Conservation (phyloP, 1,284 basidiomycete species). For the Ustilago vetiveriae region DNA sequence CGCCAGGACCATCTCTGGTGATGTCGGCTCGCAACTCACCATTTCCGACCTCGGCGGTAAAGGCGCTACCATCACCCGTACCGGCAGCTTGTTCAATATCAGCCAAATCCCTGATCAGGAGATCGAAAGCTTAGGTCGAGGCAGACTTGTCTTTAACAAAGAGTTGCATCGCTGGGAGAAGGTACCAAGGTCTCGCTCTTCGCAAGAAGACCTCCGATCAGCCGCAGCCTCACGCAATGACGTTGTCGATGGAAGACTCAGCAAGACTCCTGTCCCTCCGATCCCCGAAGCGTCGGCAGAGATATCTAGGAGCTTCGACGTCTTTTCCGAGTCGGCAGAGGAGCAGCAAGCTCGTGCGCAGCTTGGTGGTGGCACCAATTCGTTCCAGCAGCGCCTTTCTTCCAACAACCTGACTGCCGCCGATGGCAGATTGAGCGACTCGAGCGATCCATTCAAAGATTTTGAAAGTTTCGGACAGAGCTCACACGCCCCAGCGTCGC, state of each 20-base stretch:
- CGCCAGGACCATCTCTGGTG: slow-evolving; percentile 32
- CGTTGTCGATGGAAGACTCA: slow-evolving; percentile 7
- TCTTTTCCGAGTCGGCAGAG: slow-evolving; percentile 36
- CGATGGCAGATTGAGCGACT: slow-evolving; percentile 32
- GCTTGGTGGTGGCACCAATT: slow-evolving; percentile 21
- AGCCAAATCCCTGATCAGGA: slow-evolving; percentile 49
- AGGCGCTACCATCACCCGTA: slow-evolving; percentile 43
- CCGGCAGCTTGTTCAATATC: slow-evolving; percentile 53
- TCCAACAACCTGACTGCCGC: slow-evolving; percentile 21
- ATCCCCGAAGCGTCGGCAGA: slow-evolving; percentile 47
- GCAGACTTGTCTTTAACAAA: slow-evolving; percentile 48
- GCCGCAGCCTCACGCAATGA: slow-evolving; percentile 36
- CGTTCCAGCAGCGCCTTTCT: slow-evolving; percentile 42
- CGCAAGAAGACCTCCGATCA: slow-evolving; percentile 36
- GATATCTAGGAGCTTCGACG: slow-evolving; percentile 30
- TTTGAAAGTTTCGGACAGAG: slow-evolving; percentile 54
- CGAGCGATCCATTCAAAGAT: slow-evolving; percentile 52
- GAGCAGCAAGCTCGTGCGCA: slow-evolving; percentile 35
- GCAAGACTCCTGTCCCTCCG: slow-evolving; percentile 27
- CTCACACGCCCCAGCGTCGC: slow-evolving; percentile 25
- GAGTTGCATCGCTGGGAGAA: slow-evolving; percentile 49
- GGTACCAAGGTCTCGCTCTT: slow-evolving; percentile 22
- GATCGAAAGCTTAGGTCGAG: slow-evolving; percentile 47
- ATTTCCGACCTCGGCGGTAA: slow-evolving; percentile 45
- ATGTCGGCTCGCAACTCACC: slow-evolving; percentile 30